Conservation (phyloP, 108 stramenopile genomes). For the Bacterosira constricta region DNA sequence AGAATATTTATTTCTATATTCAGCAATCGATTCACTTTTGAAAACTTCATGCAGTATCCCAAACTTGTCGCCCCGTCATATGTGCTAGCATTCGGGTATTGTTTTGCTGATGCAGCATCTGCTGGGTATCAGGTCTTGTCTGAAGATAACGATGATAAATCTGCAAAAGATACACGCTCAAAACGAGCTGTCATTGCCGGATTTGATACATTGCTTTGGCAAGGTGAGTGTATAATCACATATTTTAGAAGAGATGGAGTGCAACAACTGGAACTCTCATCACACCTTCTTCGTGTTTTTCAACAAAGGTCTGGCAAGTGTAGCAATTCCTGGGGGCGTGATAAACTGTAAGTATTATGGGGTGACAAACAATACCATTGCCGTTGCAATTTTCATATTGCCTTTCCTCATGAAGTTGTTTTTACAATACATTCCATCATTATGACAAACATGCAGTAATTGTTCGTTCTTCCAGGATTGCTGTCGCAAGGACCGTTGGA, state of each 20-base stretch:
- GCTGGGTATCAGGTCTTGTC: constrained; percentile 59
- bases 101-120: constrained; percentile 68
- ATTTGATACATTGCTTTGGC: constrained; percentile 60
- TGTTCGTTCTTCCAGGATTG: constrained; percentile 69
- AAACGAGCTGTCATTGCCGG: constrained; percentile 58
- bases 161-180: constrained; percentile 18
- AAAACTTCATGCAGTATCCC: constrained; percentile 53
- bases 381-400: neutral
- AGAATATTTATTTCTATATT: neutral
- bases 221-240: constrained; percentile 8
- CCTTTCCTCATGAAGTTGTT: neutral
- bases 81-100: constrained; percentile 79
- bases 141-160: constrained; percentile 13
- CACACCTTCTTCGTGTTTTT: neutral
- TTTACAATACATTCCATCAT: neutral
- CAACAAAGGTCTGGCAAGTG: constrained; percentile 58
- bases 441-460: constrained; percentile 28
- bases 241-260: too few species aligned
- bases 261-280: neutral
- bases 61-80: constrained; percentile 71
- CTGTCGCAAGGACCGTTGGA: constrained; percentile 51
- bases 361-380: too few species aligned
- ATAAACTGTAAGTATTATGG: constrained; percentile 51
- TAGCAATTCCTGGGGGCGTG: constrained; percentile 73
- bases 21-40: neutral